Evolutionary conservation across 2,329 filamentous ascomycete genomes (phyloP).

Genomic region (Exophiala sideris): DNA sequence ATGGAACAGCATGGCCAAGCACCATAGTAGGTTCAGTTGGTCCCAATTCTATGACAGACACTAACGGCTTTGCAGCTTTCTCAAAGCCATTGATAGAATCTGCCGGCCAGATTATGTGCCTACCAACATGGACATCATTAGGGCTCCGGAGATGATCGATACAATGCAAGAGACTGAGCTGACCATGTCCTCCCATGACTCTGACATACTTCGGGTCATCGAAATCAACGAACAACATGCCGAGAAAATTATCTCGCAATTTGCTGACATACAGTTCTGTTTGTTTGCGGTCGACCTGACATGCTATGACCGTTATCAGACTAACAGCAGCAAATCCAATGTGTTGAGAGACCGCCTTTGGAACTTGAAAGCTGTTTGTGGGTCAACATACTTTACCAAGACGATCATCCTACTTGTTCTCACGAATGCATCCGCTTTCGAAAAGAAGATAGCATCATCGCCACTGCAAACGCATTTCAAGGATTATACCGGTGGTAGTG

Average conservation of each 20-base stretch:
- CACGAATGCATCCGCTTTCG: slow-evolving; percentile 14
- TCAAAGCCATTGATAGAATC: slow-evolving; percentile 17
- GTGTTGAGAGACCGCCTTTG: slow-evolving; percentile 12
- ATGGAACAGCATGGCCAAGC: slow-evolving; percentile 18
- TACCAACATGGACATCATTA: slow-evolving; percentile 20
- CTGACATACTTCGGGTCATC: slow-evolving; percentile 8
- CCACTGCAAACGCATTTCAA: slow-evolving; percentile 17
- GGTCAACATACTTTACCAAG: slow-evolving; percentile 10
- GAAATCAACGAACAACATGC: slow-evolving; percentile 13
- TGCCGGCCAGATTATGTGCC: slow-evolving; percentile 16
- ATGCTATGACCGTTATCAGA: slow-evolving; percentile 19
- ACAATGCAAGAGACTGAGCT: slow-evolving; percentile 21
- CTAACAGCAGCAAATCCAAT: slow-evolving; percentile 5
- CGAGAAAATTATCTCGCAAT: slow-evolving; percentile 17
- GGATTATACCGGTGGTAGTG: slow-evolving; percentile 15
- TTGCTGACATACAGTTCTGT: slow-evolving; percentile 18
- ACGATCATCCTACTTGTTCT: slow-evolving; percentile 17
- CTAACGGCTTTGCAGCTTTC: slow-evolving; percentile 10
- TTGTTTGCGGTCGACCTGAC: slow-evolving; percentile 21
- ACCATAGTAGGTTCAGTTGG: slow-evolving; percentile 10
- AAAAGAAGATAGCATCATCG: slow-evolving; percentile 8
- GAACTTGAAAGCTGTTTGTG: slow-evolving; percentile 7
- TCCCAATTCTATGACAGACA: neutral
- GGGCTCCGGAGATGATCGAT: slow-evolving; percentile 12
- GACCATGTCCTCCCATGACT: neutral